A percentile compares a stretch with the other conserved stretches of the same genome.
phyloP scores from a whole-genome alignment of 2,329 filamentous ascomycete genomes.

The Alternaria consortialis region DNA sequence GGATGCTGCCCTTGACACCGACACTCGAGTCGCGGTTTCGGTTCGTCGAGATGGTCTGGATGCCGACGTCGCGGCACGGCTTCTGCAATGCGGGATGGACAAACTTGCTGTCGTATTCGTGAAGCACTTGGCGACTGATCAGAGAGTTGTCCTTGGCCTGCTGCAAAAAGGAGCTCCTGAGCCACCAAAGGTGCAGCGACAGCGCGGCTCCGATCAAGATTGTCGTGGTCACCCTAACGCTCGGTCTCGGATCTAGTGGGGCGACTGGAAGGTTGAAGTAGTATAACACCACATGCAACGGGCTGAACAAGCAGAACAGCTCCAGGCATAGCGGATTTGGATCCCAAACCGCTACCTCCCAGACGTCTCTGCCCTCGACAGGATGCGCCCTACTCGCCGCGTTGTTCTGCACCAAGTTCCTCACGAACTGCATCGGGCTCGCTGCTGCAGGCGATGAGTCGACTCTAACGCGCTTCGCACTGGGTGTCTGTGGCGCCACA shows the following conservation, averaged over 20 bases:
- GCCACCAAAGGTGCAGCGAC: constrained; percentile 76
- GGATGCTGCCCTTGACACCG: constrained; percentile 52
- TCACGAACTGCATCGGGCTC: constrained; percentile 80
- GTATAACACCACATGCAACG: constrained; percentile 91
- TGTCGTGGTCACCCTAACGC: constrained; percentile 84
- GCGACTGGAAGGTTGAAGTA: constrained; percentile 84
- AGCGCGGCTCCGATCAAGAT: constrained; percentile 79
- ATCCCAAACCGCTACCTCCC: constrained; percentile 95
- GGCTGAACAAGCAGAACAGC: constrained; percentile 90
- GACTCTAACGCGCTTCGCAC: constrained; percentile 86
- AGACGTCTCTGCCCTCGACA: constrained; percentile 83
- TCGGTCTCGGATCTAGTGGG: constrained; percentile 79
- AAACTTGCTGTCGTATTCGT: constrained; percentile 95
- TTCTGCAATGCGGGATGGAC: constrained; percentile 90
- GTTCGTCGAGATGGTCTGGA: constrained; percentile 68
- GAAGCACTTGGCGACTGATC: constrained; percentile 89
- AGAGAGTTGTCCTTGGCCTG: constrained; percentile 85
- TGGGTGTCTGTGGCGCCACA: constrained; percentile 77
- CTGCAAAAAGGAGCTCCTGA: constrained; percentile 79
- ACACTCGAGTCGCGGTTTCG: constrained; percentile 48
- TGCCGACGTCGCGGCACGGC: constrained; percentile 78
- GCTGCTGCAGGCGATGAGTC: constrained; percentile 81
- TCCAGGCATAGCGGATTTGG: constrained; percentile 83
- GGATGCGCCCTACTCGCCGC: constrained; percentile 88
- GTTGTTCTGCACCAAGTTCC: constrained; percentile 70